Evolutionary conservation across 202 grass and related monocot species (phyloP).

Genomic region (Setaria viridis): DNA sequence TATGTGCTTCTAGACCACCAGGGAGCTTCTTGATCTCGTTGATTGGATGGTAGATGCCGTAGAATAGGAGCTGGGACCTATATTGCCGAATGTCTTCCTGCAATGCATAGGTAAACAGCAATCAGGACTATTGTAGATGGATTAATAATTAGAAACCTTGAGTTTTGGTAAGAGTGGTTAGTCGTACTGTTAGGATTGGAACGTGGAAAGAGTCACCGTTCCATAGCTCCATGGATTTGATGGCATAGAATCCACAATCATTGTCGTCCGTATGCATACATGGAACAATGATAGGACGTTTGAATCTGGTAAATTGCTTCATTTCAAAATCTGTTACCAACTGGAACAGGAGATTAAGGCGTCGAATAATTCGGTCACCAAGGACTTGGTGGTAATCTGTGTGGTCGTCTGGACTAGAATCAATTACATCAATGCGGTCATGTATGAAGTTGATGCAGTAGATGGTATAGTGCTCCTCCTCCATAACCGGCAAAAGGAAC

Average conservation of each 20-base stretch:
- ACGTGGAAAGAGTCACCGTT: too few species aligned
- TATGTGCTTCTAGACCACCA: background rate
- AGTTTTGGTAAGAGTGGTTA: too few species aligned
- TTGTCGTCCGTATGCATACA: background rate
- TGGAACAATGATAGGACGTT: background rate
- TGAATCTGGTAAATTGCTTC: background rate
- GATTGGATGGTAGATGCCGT: background rate
- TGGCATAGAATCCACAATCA: background rate
- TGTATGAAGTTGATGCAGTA: background rate
- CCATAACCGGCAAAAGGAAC: background rate
- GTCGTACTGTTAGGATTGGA: too few species aligned
- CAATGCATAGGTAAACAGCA: background rate
- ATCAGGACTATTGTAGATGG: too few species aligned
- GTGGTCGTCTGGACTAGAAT: background rate
- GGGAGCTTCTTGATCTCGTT: background rate
- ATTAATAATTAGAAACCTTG: too few species aligned
- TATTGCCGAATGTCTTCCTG: background rate
- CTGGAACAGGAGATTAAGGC: background rate
- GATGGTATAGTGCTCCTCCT: background rate
- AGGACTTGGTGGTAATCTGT: background rate
- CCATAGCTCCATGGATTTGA: too few species aligned
- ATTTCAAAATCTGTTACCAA: background rate
- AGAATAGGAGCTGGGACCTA: background rate
- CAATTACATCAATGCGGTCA: background rate
- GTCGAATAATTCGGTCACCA: background rate